Evolutionary conservation across 208 protist genomes (phyloP).

Genomic region (Acanthamoeba healyi): DNA sequence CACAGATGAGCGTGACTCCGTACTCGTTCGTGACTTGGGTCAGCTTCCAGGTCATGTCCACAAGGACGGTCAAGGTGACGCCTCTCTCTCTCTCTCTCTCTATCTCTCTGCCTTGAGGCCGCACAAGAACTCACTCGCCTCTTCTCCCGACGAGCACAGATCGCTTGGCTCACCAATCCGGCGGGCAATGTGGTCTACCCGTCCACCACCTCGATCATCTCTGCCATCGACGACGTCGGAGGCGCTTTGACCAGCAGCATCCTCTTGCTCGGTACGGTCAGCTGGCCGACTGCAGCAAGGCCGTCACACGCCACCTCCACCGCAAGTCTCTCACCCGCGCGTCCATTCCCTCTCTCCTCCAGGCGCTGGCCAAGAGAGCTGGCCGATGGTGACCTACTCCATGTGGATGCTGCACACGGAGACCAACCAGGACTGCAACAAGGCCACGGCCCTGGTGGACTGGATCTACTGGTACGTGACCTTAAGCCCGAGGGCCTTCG

Average conservation of each 20-base stretch:
- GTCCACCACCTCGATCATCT: neutral
- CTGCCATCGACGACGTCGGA: slow-evolving; percentile 20
- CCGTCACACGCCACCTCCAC: neutral
- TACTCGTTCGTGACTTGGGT: slow-evolving; percentile 18
- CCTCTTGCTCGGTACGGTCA: slow-evolving; percentile 9
- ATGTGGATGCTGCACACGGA: slow-evolving; percentile 33
- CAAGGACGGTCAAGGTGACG: neutral
- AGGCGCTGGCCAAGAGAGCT: neutral
- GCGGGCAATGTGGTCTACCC: slow-evolving; percentile 30
- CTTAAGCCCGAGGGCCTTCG: too few species aligned
- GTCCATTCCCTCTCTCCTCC: neutral
- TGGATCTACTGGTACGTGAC: slow-evolving; percentile 58
- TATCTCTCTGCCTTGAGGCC: neutral
- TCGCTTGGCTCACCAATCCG: slow-evolving; percentile 16
- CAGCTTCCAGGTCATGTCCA: slow-evolving; percentile 36
- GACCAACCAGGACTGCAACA: slow-evolving; percentile 40
- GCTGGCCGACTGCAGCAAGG: neutral
- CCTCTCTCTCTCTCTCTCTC: neutral
- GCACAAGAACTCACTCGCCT: neutral
- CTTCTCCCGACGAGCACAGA: neutral
- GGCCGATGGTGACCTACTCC: slow-evolving; percentile 46
- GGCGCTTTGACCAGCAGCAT: neutral
- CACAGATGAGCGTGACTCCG: slow-evolving; percentile 14
- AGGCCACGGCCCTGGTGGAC: slow-evolving; percentile 6
- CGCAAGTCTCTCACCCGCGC: neutral